Percentiles rank a stretch among this genome's conserved stretches.
phyloP scores from a whole-genome alignment of 2,329 filamentous ascomycete species.

The Talaromyces rugulosus region DNA sequence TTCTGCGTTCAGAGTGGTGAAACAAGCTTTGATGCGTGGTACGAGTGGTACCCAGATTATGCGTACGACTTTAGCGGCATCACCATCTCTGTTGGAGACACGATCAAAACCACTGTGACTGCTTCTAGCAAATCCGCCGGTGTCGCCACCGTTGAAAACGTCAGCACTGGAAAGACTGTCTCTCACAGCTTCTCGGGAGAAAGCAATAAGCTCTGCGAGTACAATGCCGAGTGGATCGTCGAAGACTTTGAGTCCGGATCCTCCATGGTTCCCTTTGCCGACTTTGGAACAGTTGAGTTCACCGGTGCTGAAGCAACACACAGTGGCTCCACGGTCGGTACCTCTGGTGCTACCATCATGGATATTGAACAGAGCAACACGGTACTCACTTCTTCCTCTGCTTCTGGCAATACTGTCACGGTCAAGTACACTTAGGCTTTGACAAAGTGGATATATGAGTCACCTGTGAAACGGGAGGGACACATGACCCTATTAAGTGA shows the following conservation, averaged over 20 bases:
- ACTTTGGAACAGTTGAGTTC: constrained; percentile 47
- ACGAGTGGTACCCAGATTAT: constrained; percentile 54
- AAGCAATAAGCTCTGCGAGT: constrained; percentile 44
- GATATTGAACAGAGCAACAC: constrained; percentile 43
- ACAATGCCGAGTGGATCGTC: constrained; percentile 62
- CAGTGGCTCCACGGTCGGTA: constrained; percentile 13
- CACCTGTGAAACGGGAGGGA: not conserved
- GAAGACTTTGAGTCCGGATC: constrained; percentile 48
- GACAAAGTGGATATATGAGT: not conserved
- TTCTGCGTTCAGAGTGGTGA: constrained; percentile 41
- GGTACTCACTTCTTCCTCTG: constrained; percentile 10
- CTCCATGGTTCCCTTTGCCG: constrained; percentile 41
- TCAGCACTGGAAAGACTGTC: constrained; percentile 49
- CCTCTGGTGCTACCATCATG: constrained; percentile 27
- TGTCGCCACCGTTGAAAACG: constrained; percentile 48
- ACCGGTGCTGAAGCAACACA: constrained; percentile 26
- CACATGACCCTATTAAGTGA: not conserved
- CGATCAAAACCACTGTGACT: constrained; percentile 5
- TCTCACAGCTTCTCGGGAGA: constrained; percentile 46
- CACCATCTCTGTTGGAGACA: constrained; percentile 7
- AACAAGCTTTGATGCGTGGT: constrained; percentile 54
- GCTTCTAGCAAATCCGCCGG: constrained; percentile 25
- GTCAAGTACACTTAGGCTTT: constrained; percentile 6
- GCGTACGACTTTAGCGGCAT: constrained; percentile 13
- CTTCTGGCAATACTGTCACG: constrained; percentile 10